Base-by-base conservation (phyloP, 805 yeast genomes). In the Candida namnaoensis region DNA sequence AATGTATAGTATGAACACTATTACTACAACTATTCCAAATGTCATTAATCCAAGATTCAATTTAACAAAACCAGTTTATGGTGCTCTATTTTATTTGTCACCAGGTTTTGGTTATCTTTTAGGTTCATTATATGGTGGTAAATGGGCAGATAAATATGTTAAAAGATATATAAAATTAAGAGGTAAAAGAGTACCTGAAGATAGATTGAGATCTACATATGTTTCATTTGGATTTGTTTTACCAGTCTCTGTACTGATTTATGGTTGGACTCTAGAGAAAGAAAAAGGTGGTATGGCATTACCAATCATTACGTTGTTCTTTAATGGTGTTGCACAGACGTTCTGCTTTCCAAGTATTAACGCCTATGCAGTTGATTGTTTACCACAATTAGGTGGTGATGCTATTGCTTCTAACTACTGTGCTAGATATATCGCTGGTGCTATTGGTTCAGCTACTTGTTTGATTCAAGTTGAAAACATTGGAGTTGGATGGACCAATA, bases 401-500 rank as follows among this genome's bases (percentile, higher is more conserved):
- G 80, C 77, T 1, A 70, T 77, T 35, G 78, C 73, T 0, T 68
- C 76, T 8, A 76, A 75, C 47, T 77, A 77, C 44, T 66, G 72
- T 39, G 54, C 69, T 2, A 56, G 83, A 38, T 75, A 68, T 47
- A 44, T 72, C 1, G 72, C 76, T 6, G 76, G 74, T 12, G 78
- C 76, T 1, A 55, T 76, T 8, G 72, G 74, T 1, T 65, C 77
- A 6, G 78, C 74, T 5, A 64, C 76, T 2, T 69, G 74, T 42
- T 56, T 77, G 27, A 57, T 62, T 12, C 70, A 72, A 34, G 61
- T 77, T 13, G 47, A 71, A 5, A 48, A 56, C 24, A 74, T 77
- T 36, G 82, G 82, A 1, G 64, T 76, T 36, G 82, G 81, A 5
- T 74, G 80, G 79, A 61, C 75, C 3, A 65, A 70, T 44, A 74